These are phyloP conservation scores for Helicocarpus griseus DNA, from an alignment of 2,329 filamentous ascomycete genomes.

Conservation along the genomic window DNA sequence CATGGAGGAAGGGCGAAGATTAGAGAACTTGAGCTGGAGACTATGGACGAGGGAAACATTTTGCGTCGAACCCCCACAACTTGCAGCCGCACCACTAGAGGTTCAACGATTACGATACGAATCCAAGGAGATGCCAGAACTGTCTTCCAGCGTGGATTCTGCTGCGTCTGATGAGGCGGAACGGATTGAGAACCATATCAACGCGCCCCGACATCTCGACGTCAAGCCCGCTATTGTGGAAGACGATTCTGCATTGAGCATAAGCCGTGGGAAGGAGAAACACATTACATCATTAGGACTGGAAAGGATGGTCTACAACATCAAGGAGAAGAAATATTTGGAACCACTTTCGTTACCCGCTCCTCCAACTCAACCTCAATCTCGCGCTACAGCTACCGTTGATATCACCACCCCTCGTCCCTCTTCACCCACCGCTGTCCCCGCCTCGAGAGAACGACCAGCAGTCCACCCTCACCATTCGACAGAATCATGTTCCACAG, in stretches of 20 bases:
- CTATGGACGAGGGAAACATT: constrained; percentile 91
- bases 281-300: constrained; percentile 89
- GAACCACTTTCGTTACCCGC: constrained; percentile 38
- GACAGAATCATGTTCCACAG: constrained; percentile 53
- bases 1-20: constrained; percentile 79
- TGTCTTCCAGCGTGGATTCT: constrained; percentile 71
- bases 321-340: constrained; percentile 71
- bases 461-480: constrained; percentile 35
- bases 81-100: constrained; percentile 37
- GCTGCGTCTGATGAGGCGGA: constrained; percentile 54
- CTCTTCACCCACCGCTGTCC: constrained; percentile 32
- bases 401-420: constrained; percentile 34
- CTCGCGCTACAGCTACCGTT: constrained; percentile 25
- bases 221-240: constrained; percentile 47
- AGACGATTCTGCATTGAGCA: constrained; percentile 46
- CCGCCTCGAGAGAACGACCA: constrained; percentile 20
- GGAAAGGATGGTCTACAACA: constrained; percentile 87
- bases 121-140: constrained; percentile 55
- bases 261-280: constrained; percentile 65
- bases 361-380: constrained; percentile 19
- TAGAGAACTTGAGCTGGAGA: constrained; percentile 94
- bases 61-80: constrained; percentile 60
- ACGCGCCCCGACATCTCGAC: constrained; percentile 52
- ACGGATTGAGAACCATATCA: constrained; percentile 45
- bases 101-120: constrained; percentile 19